Conservation (phyloP, 257 asterid genomes). For the Salvia miltiorrhiza region DNA sequence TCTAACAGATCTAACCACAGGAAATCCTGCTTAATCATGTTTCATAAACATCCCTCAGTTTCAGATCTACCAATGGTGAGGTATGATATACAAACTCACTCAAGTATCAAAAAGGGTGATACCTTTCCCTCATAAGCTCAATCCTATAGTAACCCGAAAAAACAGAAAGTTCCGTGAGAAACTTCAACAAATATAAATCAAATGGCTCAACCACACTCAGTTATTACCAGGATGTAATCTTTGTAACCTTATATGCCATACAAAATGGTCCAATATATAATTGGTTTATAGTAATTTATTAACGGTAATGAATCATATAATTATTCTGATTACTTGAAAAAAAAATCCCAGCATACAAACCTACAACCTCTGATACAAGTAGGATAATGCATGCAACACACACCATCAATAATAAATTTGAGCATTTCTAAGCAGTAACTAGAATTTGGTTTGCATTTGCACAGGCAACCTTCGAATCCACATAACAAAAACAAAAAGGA, state of each 20-base stretch:
- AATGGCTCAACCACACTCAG: constrained; percentile 1
- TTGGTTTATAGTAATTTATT: not conserved
- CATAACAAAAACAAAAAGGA: not conserved
- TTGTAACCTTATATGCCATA: constrained; percentile 5
- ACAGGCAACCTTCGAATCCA: not conserved
- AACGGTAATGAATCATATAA: not conserved
- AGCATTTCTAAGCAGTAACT: not conserved
- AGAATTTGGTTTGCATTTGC: not conserved
- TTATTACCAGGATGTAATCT: not conserved
- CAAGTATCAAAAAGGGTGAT: not conserved
- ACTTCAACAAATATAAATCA: not conserved
- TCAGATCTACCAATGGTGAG: not conserved
- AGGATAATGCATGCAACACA: not conserved
- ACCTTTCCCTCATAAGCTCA: not conserved
- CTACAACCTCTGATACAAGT: not conserved
- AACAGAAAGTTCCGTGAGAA: not conserved
- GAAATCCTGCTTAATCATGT: not conserved
- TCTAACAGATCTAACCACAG: not conserved
- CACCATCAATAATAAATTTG: not conserved
- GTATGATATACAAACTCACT: constrained; percentile 1
- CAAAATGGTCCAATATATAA: not conserved
- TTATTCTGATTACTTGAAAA: not conserved
- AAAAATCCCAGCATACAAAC: not conserved
- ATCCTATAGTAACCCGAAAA: not conserved
- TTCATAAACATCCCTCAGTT: not conserved